Evolutionary conservation across 2,329 filamentous ascomycete genomes (phyloP).

Genomic region (Fusarium nurragi): DNA sequence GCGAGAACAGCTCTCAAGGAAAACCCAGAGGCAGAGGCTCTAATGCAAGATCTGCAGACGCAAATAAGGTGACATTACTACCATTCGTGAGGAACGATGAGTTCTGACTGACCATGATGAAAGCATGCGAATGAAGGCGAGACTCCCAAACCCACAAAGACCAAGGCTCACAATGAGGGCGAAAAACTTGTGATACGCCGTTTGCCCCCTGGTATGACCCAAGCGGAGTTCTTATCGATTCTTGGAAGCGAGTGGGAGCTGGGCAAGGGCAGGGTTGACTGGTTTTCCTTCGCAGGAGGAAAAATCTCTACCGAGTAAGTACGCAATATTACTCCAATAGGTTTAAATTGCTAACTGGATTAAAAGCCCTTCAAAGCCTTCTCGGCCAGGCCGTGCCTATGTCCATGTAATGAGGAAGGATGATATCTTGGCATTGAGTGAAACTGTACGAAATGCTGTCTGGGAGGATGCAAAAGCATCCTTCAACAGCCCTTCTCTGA

Average conservation of each 20-base stretch:
- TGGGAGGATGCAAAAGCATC: conserved; percentile 88
- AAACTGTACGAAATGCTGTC: conserved; percentile 71
- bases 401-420: conserved; percentile 80
- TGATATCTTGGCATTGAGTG: conserved; percentile 72
- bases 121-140: conserved; percentile 45
- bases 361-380: conserved; percentile 81
- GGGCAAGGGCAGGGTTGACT: conserved; percentile 85
- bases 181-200: conserved; percentile 87
- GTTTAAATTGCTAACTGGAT: conserved; percentile 21
- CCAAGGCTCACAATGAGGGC: conserved; percentile 57
- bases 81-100: neutral
- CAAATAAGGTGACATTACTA: conserved; percentile 42
- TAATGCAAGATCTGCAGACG: conserved; percentile 44
- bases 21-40: conserved; percentile 43
- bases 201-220: conserved; percentile 85
- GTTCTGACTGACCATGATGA: conserved; percentile 29
- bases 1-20: conserved; percentile 37
- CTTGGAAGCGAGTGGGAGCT: conserved; percentile 84
- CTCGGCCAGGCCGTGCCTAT: conserved; percentile 82
- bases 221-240: conserved; percentile 76
- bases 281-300: conserved; percentile 71
- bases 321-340: neutral
- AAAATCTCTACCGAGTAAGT: conserved; percentile 87
- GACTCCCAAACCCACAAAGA: conserved; percentile 44
- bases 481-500: conserved; percentile 73